phyloP scores from a whole-genome alignment of 176 grass and related monocot species.

The Olyra latifolia region DNA sequence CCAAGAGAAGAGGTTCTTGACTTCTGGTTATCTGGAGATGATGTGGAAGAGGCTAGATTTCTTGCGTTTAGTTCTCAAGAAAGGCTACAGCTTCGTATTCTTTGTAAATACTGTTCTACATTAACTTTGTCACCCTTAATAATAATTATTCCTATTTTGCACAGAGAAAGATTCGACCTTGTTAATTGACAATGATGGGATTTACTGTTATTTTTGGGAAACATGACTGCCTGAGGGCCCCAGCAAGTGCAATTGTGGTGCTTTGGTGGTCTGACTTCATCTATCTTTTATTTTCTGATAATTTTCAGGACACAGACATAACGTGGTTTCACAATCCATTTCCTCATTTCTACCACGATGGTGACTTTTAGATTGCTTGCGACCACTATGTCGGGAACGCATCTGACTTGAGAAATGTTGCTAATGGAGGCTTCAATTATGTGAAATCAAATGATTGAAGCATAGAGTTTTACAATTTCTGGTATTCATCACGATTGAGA shows the following conservation, averaged over 20 bases:
- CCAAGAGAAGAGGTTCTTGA: constrained; percentile 70
- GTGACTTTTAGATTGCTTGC: constrained; percentile 72
- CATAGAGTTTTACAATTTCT: constrained; percentile 82
- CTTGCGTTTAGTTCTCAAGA: constrained; percentile 65
- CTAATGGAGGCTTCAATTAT: constrained; percentile 80
- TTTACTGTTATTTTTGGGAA: constrained; percentile 9
- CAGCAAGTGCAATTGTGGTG: constrained; percentile 5
- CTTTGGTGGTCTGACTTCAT: constrained; percentile 10
- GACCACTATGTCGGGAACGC: constrained; percentile 66
- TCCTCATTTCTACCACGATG: constrained; percentile 69
- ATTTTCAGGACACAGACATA: constrained; percentile 64
- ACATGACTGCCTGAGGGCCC: not conserved
- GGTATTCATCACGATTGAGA: constrained; percentile 59
- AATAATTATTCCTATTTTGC: not conserved
- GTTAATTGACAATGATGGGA: not conserved
- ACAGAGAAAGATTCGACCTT: not conserved
- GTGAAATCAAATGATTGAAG: constrained; percentile 75
- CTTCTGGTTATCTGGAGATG: constrained; percentile 71
- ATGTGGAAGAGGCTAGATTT: constrained; percentile 84
- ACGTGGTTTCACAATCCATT: constrained; percentile 82
- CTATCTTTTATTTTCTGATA: constrained; percentile 11
- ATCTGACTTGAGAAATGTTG: constrained; percentile 56
- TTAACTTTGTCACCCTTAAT: not conserved
- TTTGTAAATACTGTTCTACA: constrained; percentile 47
- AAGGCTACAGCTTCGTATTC: constrained; percentile 75